These are phyloP conservation scores for Aspergillus olivimuriae DNA, from an alignment of 495 filamentous ascomycete species.

Conservation along the genomic window DNA sequence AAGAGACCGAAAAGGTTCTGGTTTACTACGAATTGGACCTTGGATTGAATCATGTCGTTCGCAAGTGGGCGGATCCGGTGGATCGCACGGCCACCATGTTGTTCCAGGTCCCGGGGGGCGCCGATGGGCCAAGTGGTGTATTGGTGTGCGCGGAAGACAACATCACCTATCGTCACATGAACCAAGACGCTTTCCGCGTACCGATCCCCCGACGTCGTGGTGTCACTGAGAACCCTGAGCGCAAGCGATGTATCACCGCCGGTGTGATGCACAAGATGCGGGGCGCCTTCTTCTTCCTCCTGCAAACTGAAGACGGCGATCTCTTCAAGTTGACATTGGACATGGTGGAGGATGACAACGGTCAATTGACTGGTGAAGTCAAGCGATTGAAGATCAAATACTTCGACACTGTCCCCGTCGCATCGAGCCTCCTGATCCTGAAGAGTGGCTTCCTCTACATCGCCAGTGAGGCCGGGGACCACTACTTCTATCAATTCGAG, in stretches of 20 bases:
- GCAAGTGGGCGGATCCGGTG: constrained; percentile 91
- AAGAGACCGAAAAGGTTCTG: constrained; percentile 78
- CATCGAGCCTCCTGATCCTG: constrained; percentile 78
- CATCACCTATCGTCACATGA: constrained; percentile 90
- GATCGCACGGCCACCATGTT: constrained; percentile 84
- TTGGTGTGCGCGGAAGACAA: constrained; percentile 91
- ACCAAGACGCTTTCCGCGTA: constrained; percentile 81
- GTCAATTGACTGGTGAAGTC: constrained; percentile 73
- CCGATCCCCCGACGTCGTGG: constrained; percentile 82
- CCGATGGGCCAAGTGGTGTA: constrained; percentile 89
- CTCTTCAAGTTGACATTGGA: constrained; percentile 94
- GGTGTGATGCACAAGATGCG: constrained; percentile 96
- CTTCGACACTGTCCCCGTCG: constrained; percentile 91
- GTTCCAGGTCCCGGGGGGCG: constrained; percentile 93
- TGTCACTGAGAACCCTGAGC: constrained; percentile 82
- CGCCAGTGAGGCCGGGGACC: constrained; percentile 86
- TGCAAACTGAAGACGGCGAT: constrained; percentile 95
- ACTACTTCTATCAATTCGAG: constrained; percentile 95
- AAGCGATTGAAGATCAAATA: constrained; percentile 87
- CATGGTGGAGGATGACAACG: constrained; percentile 75
- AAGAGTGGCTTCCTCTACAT: constrained; percentile 96
- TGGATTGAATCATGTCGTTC: constrained; percentile 92
- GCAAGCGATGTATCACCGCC: constrained; percentile 77
- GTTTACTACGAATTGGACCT: constrained; percentile 98
- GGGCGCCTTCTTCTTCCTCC: constrained; percentile 95